Percentiles rank a stretch among this genome's conserved stretches.
Evolutionary conservation across 1,139 yeast species (phyloP).

Genomic region (Yamadazyma jaroonii): DNA sequence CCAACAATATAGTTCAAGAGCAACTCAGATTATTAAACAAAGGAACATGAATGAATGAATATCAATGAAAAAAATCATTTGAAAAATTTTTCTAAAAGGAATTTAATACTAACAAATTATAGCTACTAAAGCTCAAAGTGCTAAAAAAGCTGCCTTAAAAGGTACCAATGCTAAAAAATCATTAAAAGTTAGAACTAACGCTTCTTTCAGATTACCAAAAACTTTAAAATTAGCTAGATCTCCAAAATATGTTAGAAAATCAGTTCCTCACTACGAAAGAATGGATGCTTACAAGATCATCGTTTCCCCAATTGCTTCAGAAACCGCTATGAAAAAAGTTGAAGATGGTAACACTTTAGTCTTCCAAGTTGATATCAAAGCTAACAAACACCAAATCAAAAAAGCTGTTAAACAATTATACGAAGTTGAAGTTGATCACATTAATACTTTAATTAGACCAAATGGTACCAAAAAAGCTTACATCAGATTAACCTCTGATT

Average conservation of each 20-base stretch:
- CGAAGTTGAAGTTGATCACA: constrained; percentile 91
- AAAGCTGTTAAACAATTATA: constrained; percentile 97
- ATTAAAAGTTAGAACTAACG: constrained; percentile 88
- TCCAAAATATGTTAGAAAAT: constrained; percentile 94
- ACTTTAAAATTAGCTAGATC: constrained; percentile 90
- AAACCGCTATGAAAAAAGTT: constrained; percentile 99
- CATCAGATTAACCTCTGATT: constrained; percentile 98
- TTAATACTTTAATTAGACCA: constrained; percentile 97
- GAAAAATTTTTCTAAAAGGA: neutral
- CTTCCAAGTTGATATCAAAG: constrained; percentile 94
- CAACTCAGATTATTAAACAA: too few species aligned
- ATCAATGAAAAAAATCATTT: neutral
- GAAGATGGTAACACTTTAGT: constrained; percentile 99
- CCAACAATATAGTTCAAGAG: too few species aligned
- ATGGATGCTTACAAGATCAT: constrained; percentile 94
- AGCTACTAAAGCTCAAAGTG: constrained; percentile 82
- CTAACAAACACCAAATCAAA: constrained; percentile 98
- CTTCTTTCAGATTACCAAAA: constrained; percentile 98
- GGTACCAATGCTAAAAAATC: constrained; percentile 94
- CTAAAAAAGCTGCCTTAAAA: constrained; percentile 98
- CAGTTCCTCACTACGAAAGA: constrained; percentile 98
- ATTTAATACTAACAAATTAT: constrained; percentile 14
- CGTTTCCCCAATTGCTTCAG: constrained; percentile 95
- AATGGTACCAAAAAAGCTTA: constrained; percentile 99
- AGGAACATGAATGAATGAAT: neutral